Percentiles rank a stretch among this genome's conserved stretches.
Evolutionary conservation across 78 protist genomes (phyloP).

Genomic region (Guillardia theta): DNA sequence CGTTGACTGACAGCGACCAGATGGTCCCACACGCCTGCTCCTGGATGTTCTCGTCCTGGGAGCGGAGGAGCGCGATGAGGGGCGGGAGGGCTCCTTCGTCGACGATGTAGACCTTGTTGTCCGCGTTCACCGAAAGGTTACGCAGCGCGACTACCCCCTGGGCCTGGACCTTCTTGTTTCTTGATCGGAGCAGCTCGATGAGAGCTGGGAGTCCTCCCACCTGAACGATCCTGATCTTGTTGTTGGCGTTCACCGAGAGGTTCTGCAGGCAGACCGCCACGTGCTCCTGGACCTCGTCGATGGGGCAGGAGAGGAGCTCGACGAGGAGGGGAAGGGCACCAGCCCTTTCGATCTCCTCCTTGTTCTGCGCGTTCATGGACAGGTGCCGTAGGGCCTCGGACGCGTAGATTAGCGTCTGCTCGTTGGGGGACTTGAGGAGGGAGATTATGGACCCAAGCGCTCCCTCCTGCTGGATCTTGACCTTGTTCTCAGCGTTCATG

Average conservation of each 20-base stretch:
- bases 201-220: slow-evolving; percentile 2
- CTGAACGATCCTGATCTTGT: slow-evolving; percentile 35
- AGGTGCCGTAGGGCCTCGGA: slow-evolving; percentile 31
- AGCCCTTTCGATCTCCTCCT: slow-evolving; percentile 31
- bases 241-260: slow-evolving; percentile 36
- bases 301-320: slow-evolving; percentile 7
- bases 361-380: slow-evolving; percentile 42
- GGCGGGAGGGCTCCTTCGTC: slow-evolving; percentile 38
- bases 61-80: slow-evolving; percentile 28
- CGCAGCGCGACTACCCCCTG: slow-evolving; percentile 36
- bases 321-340: slow-evolving; percentile 34
- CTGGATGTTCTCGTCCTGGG: slow-evolving; percentile 29
- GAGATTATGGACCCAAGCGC: slow-evolving; percentile 12
- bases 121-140: slow-evolving; percentile 29
- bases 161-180: slow-evolving; percentile 29
- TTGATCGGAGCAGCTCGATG: slow-evolving; percentile 20
- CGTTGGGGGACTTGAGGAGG: slow-evolving; percentile 36
- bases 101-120: slow-evolving; percentile 30
- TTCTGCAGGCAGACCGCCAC: slow-evolving; percentile 28
- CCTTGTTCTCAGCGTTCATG: slow-evolving; percentile 21
- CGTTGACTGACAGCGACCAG: slow-evolving; percentile 18
- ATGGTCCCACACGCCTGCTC: slow-evolving; percentile 26
- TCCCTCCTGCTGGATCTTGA: slow-evolving; percentile 2
- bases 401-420: neutral
- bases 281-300: slow-evolving; percentile 40